A percentile compares a stretch with the other conserved stretches of the same genome.
Evolutionary conservation across 345 rosid genomes (phyloP).

Genomic region (Rhodamnia argentea): DNA sequence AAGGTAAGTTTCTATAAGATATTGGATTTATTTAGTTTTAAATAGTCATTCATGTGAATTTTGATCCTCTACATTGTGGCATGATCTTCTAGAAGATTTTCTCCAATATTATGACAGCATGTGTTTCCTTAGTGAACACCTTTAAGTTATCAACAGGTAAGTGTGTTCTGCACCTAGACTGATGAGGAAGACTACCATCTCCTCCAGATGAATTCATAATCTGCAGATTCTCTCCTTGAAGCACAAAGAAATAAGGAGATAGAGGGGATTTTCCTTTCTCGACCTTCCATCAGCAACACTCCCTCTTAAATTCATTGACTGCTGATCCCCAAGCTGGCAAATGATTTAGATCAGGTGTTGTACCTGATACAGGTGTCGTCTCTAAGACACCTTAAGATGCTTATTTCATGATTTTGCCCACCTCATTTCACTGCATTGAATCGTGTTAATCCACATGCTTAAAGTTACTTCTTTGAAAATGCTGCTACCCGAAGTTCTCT

Average conservation of each 20-base stretch:
- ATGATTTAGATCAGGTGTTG: neutral
- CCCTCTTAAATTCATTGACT: neutral
- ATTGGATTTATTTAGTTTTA: neutral
- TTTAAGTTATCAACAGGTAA: neutral
- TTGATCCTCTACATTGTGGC: neutral
- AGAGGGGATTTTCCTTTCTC: neutral
- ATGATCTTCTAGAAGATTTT: neutral
- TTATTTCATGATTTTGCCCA: neutral
- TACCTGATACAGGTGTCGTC: neutral
- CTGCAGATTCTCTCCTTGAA: neutral
- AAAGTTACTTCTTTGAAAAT: neutral
- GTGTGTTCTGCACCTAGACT: neutral
- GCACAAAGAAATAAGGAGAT: neutral
- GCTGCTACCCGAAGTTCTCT: neutral
- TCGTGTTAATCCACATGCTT: neutral
- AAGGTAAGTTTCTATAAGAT: constrained; percentile 31
- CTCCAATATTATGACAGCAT: neutral
- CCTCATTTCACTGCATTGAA: neutral
- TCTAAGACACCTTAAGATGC: neutral
- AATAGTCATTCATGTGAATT: neutral
- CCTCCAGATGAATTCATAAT: neutral
- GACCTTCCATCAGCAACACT: neutral
- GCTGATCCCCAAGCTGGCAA: neutral
- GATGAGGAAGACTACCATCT: neutral
- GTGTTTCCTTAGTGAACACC: neutral